These are phyloP conservation scores for Phyllosticta capitalensis DNA, from an alignment of 2,329 filamentous ascomycete genomes.

Conservation along the genomic window DNA sequence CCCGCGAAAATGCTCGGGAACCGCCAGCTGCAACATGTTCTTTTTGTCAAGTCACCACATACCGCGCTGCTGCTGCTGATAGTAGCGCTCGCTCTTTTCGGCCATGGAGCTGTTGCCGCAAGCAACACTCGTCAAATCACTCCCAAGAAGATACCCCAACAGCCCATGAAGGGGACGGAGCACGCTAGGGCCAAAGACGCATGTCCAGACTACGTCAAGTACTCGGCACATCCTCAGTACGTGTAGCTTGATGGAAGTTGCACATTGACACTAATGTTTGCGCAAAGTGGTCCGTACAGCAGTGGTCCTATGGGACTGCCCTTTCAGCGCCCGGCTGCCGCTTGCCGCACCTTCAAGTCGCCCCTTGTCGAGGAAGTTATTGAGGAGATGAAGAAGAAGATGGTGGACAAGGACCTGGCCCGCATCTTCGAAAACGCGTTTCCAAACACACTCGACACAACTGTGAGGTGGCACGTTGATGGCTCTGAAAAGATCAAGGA, in stretches of 20 bases:
- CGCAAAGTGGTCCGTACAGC: conserved; percentile 51
- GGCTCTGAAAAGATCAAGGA: conserved; percentile 32
- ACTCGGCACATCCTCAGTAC: conserved; percentile 7
- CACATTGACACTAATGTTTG: conserved; percentile 18
- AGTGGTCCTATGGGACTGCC: conserved; percentile 70
- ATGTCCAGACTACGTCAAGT: conserved; percentile 52
- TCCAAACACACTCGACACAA: conserved; percentile 84
- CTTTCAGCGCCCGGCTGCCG: conserved; percentile 70
- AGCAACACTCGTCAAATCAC: not conserved
- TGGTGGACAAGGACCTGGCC: conserved; percentile 79
- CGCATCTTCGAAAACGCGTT: conserved; percentile 93
- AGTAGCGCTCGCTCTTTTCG: not conserved
- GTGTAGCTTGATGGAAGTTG: conserved; percentile 19
- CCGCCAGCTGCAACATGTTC: not conserved
- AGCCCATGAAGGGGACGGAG: not conserved
- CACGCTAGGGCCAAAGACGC: conserved; percentile 21
- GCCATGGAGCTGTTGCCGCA: not conserved
- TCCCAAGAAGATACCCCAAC: not conserved
- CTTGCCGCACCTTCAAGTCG: conserved; percentile 85
- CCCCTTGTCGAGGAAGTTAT: conserved; percentile 83
- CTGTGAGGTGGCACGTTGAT: conserved; percentile 75
- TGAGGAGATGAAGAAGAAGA: conserved; percentile 63
- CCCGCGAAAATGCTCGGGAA: not conserved
- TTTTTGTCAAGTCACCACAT: not conserved
- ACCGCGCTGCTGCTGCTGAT: not conserved